Base-by-base conservation (phyloP, 345 rosid genomes). In the Luvunga scandens region DNA sequence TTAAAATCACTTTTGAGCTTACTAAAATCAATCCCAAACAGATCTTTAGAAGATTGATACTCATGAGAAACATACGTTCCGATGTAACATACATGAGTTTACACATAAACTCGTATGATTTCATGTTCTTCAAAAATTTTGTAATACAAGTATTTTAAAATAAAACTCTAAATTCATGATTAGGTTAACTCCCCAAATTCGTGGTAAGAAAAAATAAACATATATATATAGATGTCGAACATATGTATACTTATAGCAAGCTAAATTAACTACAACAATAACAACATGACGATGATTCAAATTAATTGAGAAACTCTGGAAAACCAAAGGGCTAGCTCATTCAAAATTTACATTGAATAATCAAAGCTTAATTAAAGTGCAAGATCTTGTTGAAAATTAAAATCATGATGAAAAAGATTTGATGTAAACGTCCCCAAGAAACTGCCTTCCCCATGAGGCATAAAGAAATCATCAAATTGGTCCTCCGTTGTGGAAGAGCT, bases 341-440 rank as follows among this genome's bases (percentile, higher is more conserved):
- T 42, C 6, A 53, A 72, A 57, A 9, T 59, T 38, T 61, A 42
- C 33, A 45, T 4, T 34, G n/a, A 33, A 39, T 30, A 33, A 39
- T 30, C 31, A 42, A 83, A 76, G 71, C 68, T 59, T 42, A 45
- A 45, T 62, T 31, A 38, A 21, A 84, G 31, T 50, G 57, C 57
- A 39, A 39, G 34, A n/a, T 85, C 87, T 14, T 83, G 16, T 25
- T 80, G 80, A 31, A 78, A 80, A 56, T 66, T 36, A 34, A 84
- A 60, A 34, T 83, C 88, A 7, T 65, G 50, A 12, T 16, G 36
- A 80, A 80, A 66, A 61, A 69, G 9, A 75, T 30, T 77, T 2
- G 90, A 71, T 2, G 80, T 77, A 36, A 85, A 79, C 86, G 79
- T 77, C 75, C 77, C 72, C 81, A 82, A 53, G 57, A 81, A 85